phyloP scores from a whole-genome alignment of 495 filamentous ascomycete genomes.

The Aspergillus bridgeri region DNA sequence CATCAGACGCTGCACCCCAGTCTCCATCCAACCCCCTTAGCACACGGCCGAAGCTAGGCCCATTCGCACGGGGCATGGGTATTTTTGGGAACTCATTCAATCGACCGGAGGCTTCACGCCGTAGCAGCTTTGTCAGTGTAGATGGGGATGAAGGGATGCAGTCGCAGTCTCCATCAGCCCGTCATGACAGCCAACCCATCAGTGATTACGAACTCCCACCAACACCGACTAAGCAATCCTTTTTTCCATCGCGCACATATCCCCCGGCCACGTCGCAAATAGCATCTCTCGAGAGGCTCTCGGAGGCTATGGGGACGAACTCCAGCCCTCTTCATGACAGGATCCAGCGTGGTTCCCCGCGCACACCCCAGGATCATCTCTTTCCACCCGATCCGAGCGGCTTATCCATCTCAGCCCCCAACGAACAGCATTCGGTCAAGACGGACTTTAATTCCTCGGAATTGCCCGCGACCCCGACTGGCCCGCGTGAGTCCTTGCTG shows the following conservation, averaged over 20 bases:
- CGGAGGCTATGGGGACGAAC: constrained; percentile 28
- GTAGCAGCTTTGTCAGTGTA: constrained; percentile 72
- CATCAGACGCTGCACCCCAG: constrained; percentile 61
- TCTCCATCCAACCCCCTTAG: constrained; percentile 58
- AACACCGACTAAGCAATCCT: constrained; percentile 82
- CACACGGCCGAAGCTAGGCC: constrained; percentile 45
- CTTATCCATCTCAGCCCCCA: constrained; percentile 67
- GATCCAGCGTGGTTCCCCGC: constrained; percentile 60
- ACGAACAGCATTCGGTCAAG: constrained; percentile 39
- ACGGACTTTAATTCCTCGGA: constrained; percentile 44
- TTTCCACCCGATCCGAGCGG: constrained; percentile 77
- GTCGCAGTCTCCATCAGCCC: constrained; percentile 54
- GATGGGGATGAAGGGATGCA: constrained; percentile 64
- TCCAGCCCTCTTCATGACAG: constrained; percentile 36
- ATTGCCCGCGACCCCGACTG: constrained; percentile 76
- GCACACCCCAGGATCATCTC: constrained; percentile 72
- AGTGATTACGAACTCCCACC: constrained; percentile 77
- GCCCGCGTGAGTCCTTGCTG: constrained; percentile 57
- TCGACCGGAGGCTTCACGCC: constrained; percentile 52
- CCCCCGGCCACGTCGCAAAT: constrained; percentile 42
- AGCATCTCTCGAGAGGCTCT: constrained; percentile 36
- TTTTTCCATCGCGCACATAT: constrained; percentile 42
- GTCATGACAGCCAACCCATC: constrained; percentile 56
- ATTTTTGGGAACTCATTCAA: constrained; percentile 63
- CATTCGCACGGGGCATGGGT: constrained; percentile 63